These are phyloP conservation scores for Metarhizium humberi DNA, from an alignment of 2,329 filamentous ascomycete species.

Conservation along the genomic window DNA sequence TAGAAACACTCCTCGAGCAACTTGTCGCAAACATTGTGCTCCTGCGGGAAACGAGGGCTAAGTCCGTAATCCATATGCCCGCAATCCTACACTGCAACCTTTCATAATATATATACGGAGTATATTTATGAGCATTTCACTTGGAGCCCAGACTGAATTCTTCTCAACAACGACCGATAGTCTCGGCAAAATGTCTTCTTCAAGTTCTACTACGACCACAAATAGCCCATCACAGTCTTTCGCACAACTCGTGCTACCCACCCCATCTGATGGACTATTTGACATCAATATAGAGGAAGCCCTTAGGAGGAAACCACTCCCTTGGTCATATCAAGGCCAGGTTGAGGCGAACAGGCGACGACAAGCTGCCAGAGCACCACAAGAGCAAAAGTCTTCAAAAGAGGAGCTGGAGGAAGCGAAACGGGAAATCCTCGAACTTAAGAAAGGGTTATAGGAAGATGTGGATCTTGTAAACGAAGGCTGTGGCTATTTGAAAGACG, in stretches of 20 bases:
- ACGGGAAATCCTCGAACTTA: slow-evolving; percentile 32
- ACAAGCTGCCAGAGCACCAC: slow-evolving; percentile 11
- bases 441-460: slow-evolving; percentile 11
- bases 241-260: not conserved
- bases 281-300: slow-evolving; percentile 33
- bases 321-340: slow-evolving; percentile 29
- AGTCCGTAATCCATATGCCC: too few relatives aligned
- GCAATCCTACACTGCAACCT: too few relatives aligned
- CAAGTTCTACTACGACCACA: not conserved
- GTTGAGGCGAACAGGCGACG: slow-evolving; percentile 22
- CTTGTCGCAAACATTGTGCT: too few relatives aligned
- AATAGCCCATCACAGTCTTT: not conserved
- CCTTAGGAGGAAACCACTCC: slow-evolving; percentile 32
- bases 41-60: too few relatives aligned
- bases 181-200: not conserved
- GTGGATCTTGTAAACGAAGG: not conserved
- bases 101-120: too few relatives aligned
- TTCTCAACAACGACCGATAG: not conserved
- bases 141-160: not conserved
- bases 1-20: too few relatives aligned
- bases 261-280: not conserved
- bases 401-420: slow-evolving; percentile 37
- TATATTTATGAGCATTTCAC: not conserved
- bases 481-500: not conserved
- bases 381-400: slow-evolving; percentile 25